Base-by-base conservation (phyloP, 768 basidiomycete species). In the Mycena crocata region DNA sequence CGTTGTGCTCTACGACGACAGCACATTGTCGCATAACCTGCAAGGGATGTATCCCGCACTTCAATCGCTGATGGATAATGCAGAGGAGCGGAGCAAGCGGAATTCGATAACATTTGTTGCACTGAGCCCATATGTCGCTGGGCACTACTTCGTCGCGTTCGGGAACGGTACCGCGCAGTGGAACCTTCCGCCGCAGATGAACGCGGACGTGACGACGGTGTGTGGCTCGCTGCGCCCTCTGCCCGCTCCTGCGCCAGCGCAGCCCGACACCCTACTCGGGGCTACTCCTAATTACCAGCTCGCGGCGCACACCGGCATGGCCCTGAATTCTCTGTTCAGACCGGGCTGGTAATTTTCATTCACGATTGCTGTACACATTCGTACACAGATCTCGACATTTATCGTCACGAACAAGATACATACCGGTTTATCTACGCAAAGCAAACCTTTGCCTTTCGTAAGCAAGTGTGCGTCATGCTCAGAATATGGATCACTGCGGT, bases 61-160 rank as follows among this genome's bases (percentile, higher is more conserved):
- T 31, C 32, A 51, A 23, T 21, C 40, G 15, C 23, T 67, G 4
- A n/a, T 58, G 28, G 48, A 57, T 28, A 55, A 44, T 31, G 51
- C 39, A n/a, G 56, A 62, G n/a, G 51, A 62, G 37, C 44, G 48
- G 13, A 62, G 14, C 17, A 56, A 57, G 49, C 57, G 60, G 0
- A 62, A 62, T 23, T 61, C 58, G 10, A 57, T 51, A 39, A 48
- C 48, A 19, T 62, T 15, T 42, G 45, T 67, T 39, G 66, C 66
- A 39, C 28, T 67, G 35, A 62, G 48, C 37, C 66, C 60, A n/a
- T 57, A 57, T 24, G 8, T 32, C 34, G 48, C 60, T 4, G 55
- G 55, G 17, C 60, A 62, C 28, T 67, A 28, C 30, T 67, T 62
- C 19, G 32, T 57, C 14, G 59, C 55, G 14, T 67, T 62, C 39